A percentile compares a stretch with the other conserved stretches of the same genome.
Evolutionary conservation across 345 rosid species (phyloP).

Genomic region (Melaleuca quinquenervia): DNA sequence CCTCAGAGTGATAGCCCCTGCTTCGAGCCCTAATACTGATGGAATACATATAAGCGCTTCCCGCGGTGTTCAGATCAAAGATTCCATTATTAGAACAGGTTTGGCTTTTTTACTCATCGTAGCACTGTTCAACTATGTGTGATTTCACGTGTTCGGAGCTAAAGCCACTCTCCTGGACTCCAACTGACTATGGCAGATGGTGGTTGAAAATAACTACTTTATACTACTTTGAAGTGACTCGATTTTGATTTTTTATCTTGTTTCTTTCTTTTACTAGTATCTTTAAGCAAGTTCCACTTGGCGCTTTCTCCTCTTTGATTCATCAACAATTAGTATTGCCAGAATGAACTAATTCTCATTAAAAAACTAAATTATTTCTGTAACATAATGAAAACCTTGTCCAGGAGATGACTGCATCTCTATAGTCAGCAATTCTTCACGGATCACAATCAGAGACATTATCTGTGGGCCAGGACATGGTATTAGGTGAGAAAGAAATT

Average conservation of each 20-base stretch:
- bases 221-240: not conserved
- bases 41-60: constrained; percentile 82
- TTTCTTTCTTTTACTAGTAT: not conserved
- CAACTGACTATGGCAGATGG: not conserved
- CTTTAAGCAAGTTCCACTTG: not conserved
- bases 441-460: constrained; percentile 46
- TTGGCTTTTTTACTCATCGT: not conserved
- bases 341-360: not conserved
- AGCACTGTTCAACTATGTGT: not conserved
- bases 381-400: constrained; percentile 1
- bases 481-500: constrained; percentile 45
- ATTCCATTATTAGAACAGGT: constrained; percentile 66
- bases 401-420: constrained; percentile 95
- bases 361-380: not conserved
- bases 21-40: constrained; percentile 78
- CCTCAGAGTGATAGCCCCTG: constrained; percentile 56
- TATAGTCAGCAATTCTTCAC: constrained; percentile 68
- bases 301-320: not conserved
- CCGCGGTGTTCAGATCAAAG: constrained; percentile 42
- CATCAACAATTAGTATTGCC: not conserved
- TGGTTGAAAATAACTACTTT: not conserved
- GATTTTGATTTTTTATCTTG: not conserved
- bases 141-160: not conserved
- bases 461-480: constrained; percentile 98
- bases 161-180: not conserved